Evolutionary conservation across 495 filamentous ascomycete species (phyloP).

Genomic region (Haplographium delicatum): DNA sequence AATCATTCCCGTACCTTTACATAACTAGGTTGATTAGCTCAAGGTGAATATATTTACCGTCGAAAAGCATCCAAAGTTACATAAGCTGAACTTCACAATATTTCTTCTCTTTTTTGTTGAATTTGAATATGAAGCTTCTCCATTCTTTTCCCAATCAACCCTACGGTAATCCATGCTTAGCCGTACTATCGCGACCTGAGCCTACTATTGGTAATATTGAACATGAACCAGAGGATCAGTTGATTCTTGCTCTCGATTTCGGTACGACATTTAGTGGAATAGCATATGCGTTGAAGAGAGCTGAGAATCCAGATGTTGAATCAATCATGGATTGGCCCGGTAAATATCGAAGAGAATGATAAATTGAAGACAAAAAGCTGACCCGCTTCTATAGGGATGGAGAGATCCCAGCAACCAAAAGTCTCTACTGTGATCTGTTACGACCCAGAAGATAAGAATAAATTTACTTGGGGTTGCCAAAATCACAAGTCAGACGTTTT

Average conservation of each 20-base stretch:
- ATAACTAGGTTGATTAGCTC: too few relatives aligned
- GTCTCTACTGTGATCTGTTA: constrained; percentile 22
- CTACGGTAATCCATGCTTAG: too few relatives aligned
- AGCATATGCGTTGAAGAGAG: constrained; percentile 20
- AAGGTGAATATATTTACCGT: too few relatives aligned
- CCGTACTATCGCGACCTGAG: too few relatives aligned
- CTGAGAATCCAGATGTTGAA: constrained; percentile 7
- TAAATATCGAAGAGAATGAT: neutral
- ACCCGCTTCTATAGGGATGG: constrained; percentile 7
- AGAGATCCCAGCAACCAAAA: constrained; percentile 20
- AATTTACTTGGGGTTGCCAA: constrained; percentile 18
- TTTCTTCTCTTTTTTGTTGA: too few relatives aligned
- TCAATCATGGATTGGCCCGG: constrained; percentile 16
- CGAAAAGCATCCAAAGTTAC: too few relatives aligned
- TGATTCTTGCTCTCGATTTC: constrained; percentile 27
- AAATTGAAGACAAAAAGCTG: neutral
- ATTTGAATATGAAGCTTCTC: too few relatives aligned
- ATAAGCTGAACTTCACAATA: too few relatives aligned
- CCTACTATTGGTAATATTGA: too few relatives aligned
- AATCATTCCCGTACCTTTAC: too few relatives aligned
- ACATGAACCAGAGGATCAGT: constrained; percentile 14
- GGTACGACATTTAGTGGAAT: constrained; percentile 26
- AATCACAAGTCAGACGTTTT: constrained; percentile 5
- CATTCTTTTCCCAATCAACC: too few relatives aligned
- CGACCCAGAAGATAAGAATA: neutral